Evolutionary conservation across 164 flowering plant species (phyloP).

Genomic region (Vitis vinifera): ASM3070453v1 NC_081823.1:1447501-1448000

Average conservation of each 20-base stretch:
- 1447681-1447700: not conserved
- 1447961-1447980: constrained; percentile 95
- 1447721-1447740: constrained; percentile 86
- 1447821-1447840: constrained; percentile 96
- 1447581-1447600: not conserved
- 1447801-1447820: constrained; percentile 97
- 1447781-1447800: constrained; percentile 99
- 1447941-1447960: constrained; percentile 98
- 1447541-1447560: not conserved
- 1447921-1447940: constrained; percentile 95
- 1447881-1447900: constrained; percentile 99
- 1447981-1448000: constrained; percentile 91
- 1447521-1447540: not conserved
- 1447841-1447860: constrained; percentile 97
- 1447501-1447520: not conserved
- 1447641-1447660: not conserved
- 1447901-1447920: constrained; percentile 95
- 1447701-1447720: not conserved
- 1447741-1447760: constrained; percentile 87
- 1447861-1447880: constrained; percentile 98
- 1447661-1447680: not conserved
- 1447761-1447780: constrained; percentile 95
- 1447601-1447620: not conserved
- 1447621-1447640: not conserved
- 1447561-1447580: not conserved